These are phyloP conservation scores for Talaromyces verruculosus DNA, from an alignment of 2,329 filamentous ascomycete species.

Conservation along the genomic window DNA sequence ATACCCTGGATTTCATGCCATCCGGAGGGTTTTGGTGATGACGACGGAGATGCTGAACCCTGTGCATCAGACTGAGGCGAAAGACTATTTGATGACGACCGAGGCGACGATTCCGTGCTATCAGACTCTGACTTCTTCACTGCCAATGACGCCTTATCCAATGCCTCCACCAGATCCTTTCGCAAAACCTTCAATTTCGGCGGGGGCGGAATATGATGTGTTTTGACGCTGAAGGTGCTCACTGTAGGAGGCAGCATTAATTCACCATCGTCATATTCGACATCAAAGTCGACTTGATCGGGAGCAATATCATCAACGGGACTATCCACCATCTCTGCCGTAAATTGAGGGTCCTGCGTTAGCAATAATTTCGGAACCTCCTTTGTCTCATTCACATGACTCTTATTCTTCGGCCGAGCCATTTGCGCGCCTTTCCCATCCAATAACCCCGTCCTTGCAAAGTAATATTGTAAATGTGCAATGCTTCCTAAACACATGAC, in stretches of 20 bases:
- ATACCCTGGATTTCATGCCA: constrained; percentile 89
- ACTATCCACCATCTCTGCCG: constrained; percentile 52
- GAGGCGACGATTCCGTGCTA: constrained; percentile 30
- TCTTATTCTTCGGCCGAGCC: constrained; percentile 65
- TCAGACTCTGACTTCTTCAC: constrained; percentile 52
- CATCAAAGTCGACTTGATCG: constrained; percentile 50
- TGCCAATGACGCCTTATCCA: constrained; percentile 68
- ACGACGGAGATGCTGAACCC: constrained; percentile 25
- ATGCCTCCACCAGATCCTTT: constrained; percentile 62
- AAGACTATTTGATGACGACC: constrained; percentile 34
- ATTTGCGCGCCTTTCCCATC: constrained; percentile 90
- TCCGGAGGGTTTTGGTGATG: constrained; percentile 52
- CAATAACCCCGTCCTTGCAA: constrained; percentile 86
- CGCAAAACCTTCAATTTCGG: constrained; percentile 81
- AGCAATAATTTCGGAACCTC: constrained; percentile 44
- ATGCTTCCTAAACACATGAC: constrained; percentile 97
- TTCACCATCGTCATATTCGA: constrained; percentile 59
- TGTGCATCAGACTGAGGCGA: constrained; percentile 25
- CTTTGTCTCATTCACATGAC: constrained; percentile 20
- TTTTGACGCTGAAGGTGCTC: constrained; percentile 88
- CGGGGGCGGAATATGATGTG: constrained; percentile 77
- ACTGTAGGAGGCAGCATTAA: constrained; percentile 94
- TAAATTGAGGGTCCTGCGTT: constrained; percentile 39
- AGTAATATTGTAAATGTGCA: constrained; percentile 96
- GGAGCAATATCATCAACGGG: constrained; percentile 45